These are phyloP conservation scores for Apium graveolens DNA, from an alignment of 129 eudicot genomes.

Conservation along the genomic window DNA sequence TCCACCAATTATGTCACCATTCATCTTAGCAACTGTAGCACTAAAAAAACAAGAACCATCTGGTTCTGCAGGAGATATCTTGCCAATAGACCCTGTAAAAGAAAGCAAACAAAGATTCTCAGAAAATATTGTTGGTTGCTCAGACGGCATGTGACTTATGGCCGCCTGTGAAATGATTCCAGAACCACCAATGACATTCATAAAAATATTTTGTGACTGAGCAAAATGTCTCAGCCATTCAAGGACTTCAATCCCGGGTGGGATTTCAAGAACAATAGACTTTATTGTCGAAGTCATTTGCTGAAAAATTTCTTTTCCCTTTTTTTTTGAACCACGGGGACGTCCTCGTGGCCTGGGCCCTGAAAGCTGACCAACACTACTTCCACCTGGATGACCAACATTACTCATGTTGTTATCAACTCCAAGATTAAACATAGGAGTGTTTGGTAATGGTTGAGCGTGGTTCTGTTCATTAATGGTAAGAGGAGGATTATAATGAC, in stretches of 20 bases:
- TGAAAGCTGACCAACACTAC: neutral
- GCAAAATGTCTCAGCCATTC: neutral
- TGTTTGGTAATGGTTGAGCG: neutral
- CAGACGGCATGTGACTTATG: too few relatives aligned
- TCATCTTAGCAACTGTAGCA: neutral
- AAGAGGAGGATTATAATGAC: too few relatives aligned
- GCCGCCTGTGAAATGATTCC: too few relatives aligned
- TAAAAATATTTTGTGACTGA: neutral
- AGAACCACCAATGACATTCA: neutral
- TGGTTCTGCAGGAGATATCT: neutral
- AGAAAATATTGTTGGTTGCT: neutral
- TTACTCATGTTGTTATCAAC: neutral
- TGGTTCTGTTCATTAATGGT: neutral
- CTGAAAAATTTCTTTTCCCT: neutral
- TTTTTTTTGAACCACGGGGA: neutral
- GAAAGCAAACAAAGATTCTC: neutral
- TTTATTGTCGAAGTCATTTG: neutral
- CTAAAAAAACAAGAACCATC: neutral
- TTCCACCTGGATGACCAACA: neutral
- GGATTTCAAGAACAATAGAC: neutral
- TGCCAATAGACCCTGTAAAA: neutral
- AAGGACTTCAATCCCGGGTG: neutral
- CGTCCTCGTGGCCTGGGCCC: neutral
- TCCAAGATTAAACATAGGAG: neutral
- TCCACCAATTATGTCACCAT: neutral